phyloP scores from a whole-genome alignment of 139 green algal species.

The Tetradesmus obliquus region DNA sequence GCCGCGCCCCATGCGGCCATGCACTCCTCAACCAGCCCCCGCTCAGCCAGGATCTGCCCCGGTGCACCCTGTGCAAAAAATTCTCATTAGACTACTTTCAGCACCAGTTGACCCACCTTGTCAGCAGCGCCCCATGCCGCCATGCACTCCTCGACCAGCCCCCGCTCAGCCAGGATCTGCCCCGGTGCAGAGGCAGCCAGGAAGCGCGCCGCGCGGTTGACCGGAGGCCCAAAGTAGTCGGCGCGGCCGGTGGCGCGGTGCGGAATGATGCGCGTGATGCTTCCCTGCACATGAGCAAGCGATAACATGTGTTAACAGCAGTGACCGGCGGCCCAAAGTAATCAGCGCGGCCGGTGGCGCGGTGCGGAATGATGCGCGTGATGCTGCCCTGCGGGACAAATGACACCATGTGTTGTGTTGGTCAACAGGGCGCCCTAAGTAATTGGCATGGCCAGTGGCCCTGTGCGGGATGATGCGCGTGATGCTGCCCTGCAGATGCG shows the following conservation, averaged over 20 bases:
- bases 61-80: not conserved
- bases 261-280: slow-evolving; percentile 50
- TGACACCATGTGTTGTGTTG: not conserved
- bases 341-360: slow-evolving; percentile 58
- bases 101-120: not conserved
- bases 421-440: slow-evolving; percentile 62
- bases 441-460: slow-evolving; percentile 60
- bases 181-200: slow-evolving; percentile 48
- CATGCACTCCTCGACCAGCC: slow-evolving; percentile 40
- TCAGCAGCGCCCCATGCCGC: not conserved
- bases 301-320: not conserved
- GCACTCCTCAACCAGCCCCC: slow-evolving; percentile 34
- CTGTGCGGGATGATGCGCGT: slow-evolving; percentile 50
- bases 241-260: slow-evolving; percentile 53
- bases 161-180: slow-evolving; percentile 58
- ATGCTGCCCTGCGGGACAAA: slow-evolving; percentile 33
- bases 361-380: slow-evolving; percentile 48
- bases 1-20: not conserved
- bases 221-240: slow-evolving; percentile 66
- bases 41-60: slow-evolving; percentile 60
- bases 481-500: too few species aligned
- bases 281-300: slow-evolving; percentile 7
- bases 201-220: slow-evolving; percentile 69
- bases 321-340: slow-evolving; percentile 64
- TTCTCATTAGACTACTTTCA: too few species aligned